These are phyloP conservation scores for Lichtheimia ornata DNA, from an alignment of 371 early-diverging fungal species.

Conservation along the genomic window DNA sequence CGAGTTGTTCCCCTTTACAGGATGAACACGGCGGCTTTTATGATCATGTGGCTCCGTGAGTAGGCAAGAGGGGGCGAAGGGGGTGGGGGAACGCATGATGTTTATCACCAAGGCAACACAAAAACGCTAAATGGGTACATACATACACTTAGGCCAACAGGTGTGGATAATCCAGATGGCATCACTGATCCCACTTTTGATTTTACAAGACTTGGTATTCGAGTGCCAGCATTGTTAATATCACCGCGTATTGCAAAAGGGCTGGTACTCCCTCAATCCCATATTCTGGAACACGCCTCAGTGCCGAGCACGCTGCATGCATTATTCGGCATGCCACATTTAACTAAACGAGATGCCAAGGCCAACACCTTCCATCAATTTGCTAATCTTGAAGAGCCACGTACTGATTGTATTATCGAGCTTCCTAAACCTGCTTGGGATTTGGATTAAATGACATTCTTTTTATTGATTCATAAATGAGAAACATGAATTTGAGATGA, in stretches of 20 bases:
- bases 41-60: constrained; percentile 21
- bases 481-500: too few relatives aligned
- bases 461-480: too few relatives aligned
- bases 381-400: constrained; percentile 17
- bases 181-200: constrained; percentile 24
- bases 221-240: constrained; percentile 47
- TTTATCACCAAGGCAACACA: neutral
- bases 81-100: neutral
- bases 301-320: constrained; percentile 40
- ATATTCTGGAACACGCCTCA: constrained; percentile 39
- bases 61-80: too few relatives aligned
- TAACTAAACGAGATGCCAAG: constrained; percentile 36
- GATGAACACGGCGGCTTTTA: constrained; percentile 25
- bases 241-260: constrained; percentile 38
- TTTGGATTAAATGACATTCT: too few relatives aligned
- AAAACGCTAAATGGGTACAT: neutral
- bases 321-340: constrained; percentile 23
- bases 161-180: constrained; percentile 30
- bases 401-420: constrained; percentile 15
- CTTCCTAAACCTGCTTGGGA: constrained; percentile 17
- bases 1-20: neutral
- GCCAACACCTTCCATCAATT: constrained; percentile 16
- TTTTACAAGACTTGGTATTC: constrained; percentile 35
- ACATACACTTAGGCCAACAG: constrained; percentile 13
- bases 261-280: constrained; percentile 10